A percentile compares a stretch with the other conserved stretches of the same genome.
phyloP scores from a whole-genome alignment of 768 basidiomycete species.

The Phlebiopsis flavidoalba region DNA sequence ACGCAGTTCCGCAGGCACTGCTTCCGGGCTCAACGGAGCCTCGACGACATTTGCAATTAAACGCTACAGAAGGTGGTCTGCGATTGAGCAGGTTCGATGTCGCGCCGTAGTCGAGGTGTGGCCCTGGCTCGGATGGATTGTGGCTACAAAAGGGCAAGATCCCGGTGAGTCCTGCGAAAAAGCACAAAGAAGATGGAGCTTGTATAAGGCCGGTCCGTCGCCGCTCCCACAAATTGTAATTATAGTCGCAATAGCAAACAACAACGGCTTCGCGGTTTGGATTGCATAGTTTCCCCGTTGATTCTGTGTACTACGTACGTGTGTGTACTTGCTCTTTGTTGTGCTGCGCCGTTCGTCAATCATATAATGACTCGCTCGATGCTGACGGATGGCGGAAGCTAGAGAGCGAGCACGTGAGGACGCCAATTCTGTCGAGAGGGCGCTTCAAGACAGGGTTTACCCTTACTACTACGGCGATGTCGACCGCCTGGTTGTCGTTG shows the following conservation, averaged over 20 bases:
- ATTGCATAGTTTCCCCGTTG: not conserved
- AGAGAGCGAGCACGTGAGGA: conserved; percentile 5
- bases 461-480: not conserved
- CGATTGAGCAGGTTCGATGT: conserved; percentile 82
- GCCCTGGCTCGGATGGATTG: conserved; percentile 98
- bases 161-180: conserved; percentile 40
- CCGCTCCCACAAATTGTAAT: not conserved
- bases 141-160: conserved; percentile 83
- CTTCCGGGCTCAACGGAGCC: conserved; percentile 87
- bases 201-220: conserved; percentile 39
- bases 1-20: conserved; percentile 92
- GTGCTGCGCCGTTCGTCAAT: too few species aligned
- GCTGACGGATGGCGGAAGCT: not conserved
- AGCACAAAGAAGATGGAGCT: conserved; percentile 59
- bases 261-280: not conserved
- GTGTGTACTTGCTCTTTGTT: not conserved
- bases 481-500: not conserved
- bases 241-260: conserved; percentile 3
- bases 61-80: conserved; percentile 75
- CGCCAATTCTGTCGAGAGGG: not conserved
- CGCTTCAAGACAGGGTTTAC: not conserved
- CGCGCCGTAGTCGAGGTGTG: conserved; percentile 68
- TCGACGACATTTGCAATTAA: conserved; percentile 95
- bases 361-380: too few species aligned
- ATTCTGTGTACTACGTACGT: not conserved